Evolutionary conservation across 306 rosid genomes (phyloP), one percentile per base, ranked within the genome.

Genomic region (Gleditsia sinensis): DNA sequence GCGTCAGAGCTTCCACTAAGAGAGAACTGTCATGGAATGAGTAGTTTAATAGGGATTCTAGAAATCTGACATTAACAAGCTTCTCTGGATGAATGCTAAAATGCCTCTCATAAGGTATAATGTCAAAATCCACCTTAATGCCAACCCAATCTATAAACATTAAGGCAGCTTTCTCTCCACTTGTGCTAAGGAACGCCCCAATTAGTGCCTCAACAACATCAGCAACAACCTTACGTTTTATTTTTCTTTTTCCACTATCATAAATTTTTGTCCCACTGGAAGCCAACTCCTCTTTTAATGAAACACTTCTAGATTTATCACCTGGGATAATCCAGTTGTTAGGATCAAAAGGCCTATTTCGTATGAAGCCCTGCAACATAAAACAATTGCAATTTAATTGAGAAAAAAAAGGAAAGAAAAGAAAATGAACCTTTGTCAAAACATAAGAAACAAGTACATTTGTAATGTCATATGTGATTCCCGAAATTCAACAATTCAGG

Each of bases 131-230:
- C 3, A 94, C 84, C 80, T 91, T 81, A 34, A 94, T 86, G 46
- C 98, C 97, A 46, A 94, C 30, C 87, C 90, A 78, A 59, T 85
- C 83, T 92, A 94, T 84, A 79, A 91, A 91, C 53, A 68, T 25
- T 17, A 89, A 37, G 5, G 98, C 92, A 8, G 91, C 82, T 7
- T 14, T 82, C 80, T 91, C 98, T 6, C 98, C 98, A 27, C 92
- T 88, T 2, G 76, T 75, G 78, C 89, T 86, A 33, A 94, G 97
- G 74, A 71, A 85, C 17, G 90, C 98, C 81, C 98, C 98, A 62
- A 94, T 91, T 49, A 94, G 83, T 57, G 98, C 97, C 84, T 94
- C 98, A 1, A 94, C 97, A 58, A 88, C 96, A 81, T 94, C 97
- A 7, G 98, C 96, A 71, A 94, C 68, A 27, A 72, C 62, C 77